Conservation (phyloP, 1,284 basidiomycete species). For the Moesziomyces antarcticus region DNA sequence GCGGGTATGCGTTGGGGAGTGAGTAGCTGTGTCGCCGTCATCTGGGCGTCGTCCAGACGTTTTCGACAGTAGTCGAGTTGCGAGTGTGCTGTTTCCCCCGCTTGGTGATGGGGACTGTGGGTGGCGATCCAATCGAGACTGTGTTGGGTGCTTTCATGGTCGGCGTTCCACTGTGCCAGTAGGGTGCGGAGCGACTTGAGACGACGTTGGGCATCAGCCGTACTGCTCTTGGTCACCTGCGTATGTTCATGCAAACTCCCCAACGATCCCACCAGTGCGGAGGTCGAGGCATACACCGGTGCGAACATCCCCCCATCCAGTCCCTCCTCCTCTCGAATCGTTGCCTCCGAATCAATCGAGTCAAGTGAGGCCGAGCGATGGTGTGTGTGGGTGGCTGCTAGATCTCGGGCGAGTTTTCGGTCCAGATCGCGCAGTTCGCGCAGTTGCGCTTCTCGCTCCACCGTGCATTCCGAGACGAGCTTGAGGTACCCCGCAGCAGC, state of each 20-base stretch:
- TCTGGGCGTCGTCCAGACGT: background rate
- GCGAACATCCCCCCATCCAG: conserved; percentile 7
- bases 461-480: conserved; percentile 23
- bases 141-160: conserved; percentile 29
- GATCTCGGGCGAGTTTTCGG: conserved; percentile 7
- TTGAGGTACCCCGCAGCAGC: conserved; percentile 22
- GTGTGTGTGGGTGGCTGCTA: background rate
- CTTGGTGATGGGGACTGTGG: background rate
- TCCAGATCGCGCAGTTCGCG: conserved; percentile 45
- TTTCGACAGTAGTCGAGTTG: background rate
- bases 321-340: conserved; percentile 1
- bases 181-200: conserved; percentile 31
- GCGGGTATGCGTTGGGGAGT: background rate
- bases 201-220: conserved; percentile 36
- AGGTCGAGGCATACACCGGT: conserved; percentile 24
- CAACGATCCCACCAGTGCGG: conserved; percentile 15
- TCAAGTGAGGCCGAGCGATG: background rate
- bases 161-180: conserved; percentile 30
- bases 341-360: conserved; percentile 2
- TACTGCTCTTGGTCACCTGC: conserved; percentile 36
- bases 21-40: background rate
- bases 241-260: conserved; percentile 42
- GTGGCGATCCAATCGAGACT: conserved; percentile 30
- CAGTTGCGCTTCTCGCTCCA: conserved; percentile 39
- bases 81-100: background rate